These are phyloP conservation scores for Arabis alpina DNA, from an alignment of 345 rosid genomes.

Conservation along the genomic window DNA sequence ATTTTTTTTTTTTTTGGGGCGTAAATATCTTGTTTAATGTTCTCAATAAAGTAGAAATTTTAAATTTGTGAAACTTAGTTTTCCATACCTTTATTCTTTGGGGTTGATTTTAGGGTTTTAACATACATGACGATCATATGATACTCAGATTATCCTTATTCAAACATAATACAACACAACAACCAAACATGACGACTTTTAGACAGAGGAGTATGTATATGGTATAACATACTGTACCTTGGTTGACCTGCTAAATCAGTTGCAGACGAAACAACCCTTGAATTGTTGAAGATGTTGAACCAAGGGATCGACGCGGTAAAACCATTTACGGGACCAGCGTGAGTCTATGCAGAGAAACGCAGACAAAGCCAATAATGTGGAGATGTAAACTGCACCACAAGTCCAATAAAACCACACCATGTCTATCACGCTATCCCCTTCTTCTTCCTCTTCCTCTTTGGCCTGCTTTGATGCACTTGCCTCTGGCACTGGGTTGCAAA, in stretches of 20 bases:
- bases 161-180: no score
- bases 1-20: no score
- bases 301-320: conserved; percentile 13
- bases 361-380: background rate
- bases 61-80: no score
- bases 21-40: no score
- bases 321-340: conserved; percentile 27
- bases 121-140: no score
- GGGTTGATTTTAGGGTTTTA: no score
- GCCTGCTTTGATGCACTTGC: background rate
- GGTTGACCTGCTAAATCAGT: background rate
- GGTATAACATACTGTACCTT: background rate
- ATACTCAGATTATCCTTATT: no score
- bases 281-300: conserved; percentile 21
- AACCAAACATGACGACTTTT: no score
- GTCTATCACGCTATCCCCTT: conserved; percentile 16
- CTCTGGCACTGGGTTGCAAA: background rate
- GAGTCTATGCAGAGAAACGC: conserved; percentile 26
- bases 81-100: no score
- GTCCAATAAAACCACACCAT: conserved; percentile 40
- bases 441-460: conserved; percentile 9
- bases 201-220: no score
- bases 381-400: conserved; percentile 21
- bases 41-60: no score
- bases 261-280: background rate